Evolutionary conservation across 83 land plant genomes (phyloP).

Genomic region (Thuja plicata): DNA sequence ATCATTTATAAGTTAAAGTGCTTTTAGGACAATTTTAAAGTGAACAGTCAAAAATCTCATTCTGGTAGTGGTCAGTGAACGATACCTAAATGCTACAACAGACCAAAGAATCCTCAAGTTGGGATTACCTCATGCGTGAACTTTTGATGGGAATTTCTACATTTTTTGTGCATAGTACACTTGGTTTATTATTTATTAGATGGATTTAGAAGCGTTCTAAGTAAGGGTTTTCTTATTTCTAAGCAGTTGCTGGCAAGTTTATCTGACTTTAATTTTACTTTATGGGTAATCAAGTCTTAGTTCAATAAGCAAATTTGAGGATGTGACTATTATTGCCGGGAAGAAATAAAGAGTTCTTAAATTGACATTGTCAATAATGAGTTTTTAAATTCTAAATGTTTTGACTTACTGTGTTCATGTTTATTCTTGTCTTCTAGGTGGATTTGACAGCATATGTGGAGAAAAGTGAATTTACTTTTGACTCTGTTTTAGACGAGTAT

Average conservation of each 20-base stretch:
- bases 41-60: background rate
- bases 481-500: slow-evolving; percentile 54
- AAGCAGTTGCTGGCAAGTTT: background rate
- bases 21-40: background rate
- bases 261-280: background rate
- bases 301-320: background rate
- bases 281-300: background rate
- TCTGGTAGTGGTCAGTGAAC: background rate
- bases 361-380: background rate
- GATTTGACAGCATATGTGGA: slow-evolving; percentile 62
- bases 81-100: background rate
- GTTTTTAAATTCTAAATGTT: background rate
- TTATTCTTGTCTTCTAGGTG: slow-evolving; percentile 29
- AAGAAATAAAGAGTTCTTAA: background rate
- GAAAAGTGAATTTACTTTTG: slow-evolving; percentile 54
- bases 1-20: background rate
- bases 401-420: background rate
- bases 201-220: background rate
- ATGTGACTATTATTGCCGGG: background rate
- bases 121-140: background rate
- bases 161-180: background rate
- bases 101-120: background rate
- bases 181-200: background rate
- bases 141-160: background rate
- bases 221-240: background rate